Conservation (phyloP, 2,329 filamentous ascomycete species). For the Penicillium hordei region DNA sequence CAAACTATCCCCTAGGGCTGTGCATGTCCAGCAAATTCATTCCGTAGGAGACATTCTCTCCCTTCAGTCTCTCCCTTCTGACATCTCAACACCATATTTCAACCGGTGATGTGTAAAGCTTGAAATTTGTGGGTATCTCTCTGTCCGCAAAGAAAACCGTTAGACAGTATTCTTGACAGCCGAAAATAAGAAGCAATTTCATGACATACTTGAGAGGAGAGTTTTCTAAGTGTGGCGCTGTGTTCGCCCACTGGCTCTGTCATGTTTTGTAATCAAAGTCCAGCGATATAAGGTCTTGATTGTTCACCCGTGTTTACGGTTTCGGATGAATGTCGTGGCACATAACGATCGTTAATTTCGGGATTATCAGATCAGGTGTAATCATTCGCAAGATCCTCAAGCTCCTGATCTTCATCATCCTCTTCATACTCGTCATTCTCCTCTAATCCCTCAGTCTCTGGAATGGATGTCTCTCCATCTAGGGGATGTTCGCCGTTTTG, state of each 20-base stretch:
- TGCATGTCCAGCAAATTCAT: not conserved
- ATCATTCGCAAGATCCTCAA: constrained; percentile 8
- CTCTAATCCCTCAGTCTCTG: not conserved
- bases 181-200: not conserved
- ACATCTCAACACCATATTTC: not conserved
- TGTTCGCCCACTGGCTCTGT: not conserved
- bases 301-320: not conserved
- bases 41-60: not conserved
- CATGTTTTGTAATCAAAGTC: not conserved
- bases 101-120: not conserved
- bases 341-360: not conserved
- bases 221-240: not conserved
- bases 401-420: constrained; percentile 10
- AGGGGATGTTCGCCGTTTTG: not conserved
- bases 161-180: not conserved
- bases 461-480: not conserved
- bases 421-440: not conserved
- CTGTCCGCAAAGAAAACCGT: not conserved
- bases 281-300: not conserved
- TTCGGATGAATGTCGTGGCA: not conserved
- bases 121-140: not conserved
- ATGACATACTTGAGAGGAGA: not conserved
- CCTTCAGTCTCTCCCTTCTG: not conserved
- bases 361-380: not conserved
- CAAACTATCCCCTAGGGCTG: not conserved